These are phyloP conservation scores for Cucumis variabilis DNA, from an alignment of 331 rosid genomes.

Conservation along the genomic window DNA sequence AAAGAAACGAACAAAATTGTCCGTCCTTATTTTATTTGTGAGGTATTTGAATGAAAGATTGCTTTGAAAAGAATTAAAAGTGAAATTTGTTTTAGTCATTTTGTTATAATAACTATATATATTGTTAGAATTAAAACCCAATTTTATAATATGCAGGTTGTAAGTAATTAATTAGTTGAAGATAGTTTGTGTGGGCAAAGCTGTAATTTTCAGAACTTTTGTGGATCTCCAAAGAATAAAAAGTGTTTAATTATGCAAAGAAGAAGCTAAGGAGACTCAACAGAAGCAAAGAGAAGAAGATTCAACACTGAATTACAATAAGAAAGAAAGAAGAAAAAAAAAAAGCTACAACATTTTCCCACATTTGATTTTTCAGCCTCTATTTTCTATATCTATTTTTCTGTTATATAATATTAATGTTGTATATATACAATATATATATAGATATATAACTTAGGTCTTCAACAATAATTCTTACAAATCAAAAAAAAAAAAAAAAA, in stretches of 20 bases:
- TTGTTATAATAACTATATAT: no score
- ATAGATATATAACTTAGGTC: background rate
- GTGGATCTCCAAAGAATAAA: background rate
- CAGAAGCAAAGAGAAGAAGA: constrained; percentile 22
- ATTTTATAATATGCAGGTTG: constrained; percentile 6
- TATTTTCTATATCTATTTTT: no score
- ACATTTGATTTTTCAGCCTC: background rate
- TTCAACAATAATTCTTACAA: background rate
- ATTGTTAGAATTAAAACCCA: background rate
- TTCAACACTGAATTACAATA: background rate
- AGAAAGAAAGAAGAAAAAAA: no score
- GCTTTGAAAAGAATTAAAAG: no score
- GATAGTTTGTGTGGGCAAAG: background rate
- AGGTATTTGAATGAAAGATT: no score
- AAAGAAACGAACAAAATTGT: background rate
- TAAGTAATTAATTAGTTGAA: background rate
- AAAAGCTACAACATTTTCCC: background rate
- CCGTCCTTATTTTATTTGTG: background rate
- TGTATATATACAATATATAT: background rate
- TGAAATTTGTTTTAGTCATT: no score
- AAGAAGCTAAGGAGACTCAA: background rate
- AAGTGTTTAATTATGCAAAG: background rate
- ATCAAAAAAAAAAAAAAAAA: no score
- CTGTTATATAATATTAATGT: background rate
- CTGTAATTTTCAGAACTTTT: constrained; percentile 5